These are phyloP conservation scores for Trichosporon ovoides DNA, from an alignment of 1,284 basidiomycete genomes.

Conservation along the genomic window DNA sequence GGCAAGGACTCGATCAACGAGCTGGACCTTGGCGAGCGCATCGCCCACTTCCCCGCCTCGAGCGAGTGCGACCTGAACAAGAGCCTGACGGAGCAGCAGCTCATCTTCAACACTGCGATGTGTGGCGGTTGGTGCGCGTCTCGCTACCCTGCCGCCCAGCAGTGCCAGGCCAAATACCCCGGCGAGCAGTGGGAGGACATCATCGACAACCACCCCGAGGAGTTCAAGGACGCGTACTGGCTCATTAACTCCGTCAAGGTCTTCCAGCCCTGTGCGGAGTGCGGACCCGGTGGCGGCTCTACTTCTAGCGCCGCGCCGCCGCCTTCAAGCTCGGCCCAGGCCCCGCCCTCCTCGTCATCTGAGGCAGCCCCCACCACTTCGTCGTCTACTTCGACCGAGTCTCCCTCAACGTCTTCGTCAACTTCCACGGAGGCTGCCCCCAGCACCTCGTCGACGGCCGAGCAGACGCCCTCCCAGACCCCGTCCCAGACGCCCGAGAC, in stretches of 20 bases:
- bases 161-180: constrained; percentile 1
- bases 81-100: constrained; percentile 8
- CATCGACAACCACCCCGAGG: constrained; percentile 51
- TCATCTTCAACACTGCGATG: constrained; percentile 44
- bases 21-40: constrained; percentile 4
- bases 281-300: background rate
- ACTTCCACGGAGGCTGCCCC: too few species aligned
- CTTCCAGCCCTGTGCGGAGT: background rate
- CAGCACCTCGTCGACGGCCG: too few species aligned
- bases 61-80: background rate
- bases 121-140: constrained; percentile 42
- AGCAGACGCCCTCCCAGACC: too few species aligned
- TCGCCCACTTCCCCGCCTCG: constrained; percentile 18
- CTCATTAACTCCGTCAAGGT: constrained; percentile 51
- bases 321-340: background rate
- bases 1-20: constrained; percentile 7
- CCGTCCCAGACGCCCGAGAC: too few species aligned
- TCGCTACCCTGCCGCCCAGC: background rate
- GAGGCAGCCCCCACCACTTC: too few species aligned
- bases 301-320: background rate
- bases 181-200: constrained; percentile 8
- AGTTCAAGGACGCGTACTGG: constrained; percentile 61
- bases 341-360: too few species aligned
- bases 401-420: too few species aligned
- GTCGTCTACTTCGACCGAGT: background rate